Evolutionary conservation across 2,329 filamentous ascomycete genomes (phyloP).

Genomic region (Niveomyces coronatus): DNA sequence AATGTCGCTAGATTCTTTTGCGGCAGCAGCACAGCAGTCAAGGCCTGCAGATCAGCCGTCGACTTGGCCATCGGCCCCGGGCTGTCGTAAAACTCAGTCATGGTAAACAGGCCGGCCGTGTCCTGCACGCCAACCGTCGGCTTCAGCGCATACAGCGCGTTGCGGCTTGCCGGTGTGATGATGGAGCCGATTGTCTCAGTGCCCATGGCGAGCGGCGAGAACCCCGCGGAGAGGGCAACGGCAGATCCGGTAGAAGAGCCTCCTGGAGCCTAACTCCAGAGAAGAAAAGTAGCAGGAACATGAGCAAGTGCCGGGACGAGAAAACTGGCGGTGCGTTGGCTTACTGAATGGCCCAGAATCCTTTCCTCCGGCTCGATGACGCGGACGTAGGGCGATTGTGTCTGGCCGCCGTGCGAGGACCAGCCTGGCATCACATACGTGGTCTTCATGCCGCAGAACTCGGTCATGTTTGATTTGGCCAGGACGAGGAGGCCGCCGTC

Average conservation of each 20-base stretch:
- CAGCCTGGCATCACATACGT: conserved; percentile 14
- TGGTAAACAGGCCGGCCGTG: conserved; percentile 13
- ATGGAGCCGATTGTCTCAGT: conserved; percentile 24
- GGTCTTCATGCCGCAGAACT: conserved; percentile 15
- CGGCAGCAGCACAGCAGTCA: conserved; percentile 10
- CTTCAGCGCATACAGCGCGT: conserved; percentile 20
- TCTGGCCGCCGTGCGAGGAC: conserved; percentile 18
- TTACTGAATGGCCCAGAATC: conserved; percentile 13
- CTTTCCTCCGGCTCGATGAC: conserved; percentile 14
- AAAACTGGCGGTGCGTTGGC: not conserved
- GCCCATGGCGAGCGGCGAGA: conserved; percentile 21
- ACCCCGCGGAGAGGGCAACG: conserved; percentile 21
- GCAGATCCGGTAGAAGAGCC: conserved; percentile 25
- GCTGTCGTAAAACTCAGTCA: conserved; percentile 18
- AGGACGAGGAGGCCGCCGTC: conserved; percentile 15
- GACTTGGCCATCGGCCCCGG: conserved; percentile 18
- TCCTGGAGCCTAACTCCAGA: conserved; percentile 16
- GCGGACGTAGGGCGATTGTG: conserved; percentile 18
- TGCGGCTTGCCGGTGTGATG: conserved; percentile 14
- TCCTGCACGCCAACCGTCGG: conserved; percentile 13
- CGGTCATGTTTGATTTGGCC: conserved; percentile 15
- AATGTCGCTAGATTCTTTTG: not conserved
- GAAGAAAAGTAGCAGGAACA: not conserved
- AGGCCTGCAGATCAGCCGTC: conserved; percentile 10
- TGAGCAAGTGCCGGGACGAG: not conserved